Evolutionary conservation across 2,329 filamentous ascomycete species (phyloP), one percentile per base, ranked within the genome.

Genomic region (Sphaerulina populicola): DNA sequence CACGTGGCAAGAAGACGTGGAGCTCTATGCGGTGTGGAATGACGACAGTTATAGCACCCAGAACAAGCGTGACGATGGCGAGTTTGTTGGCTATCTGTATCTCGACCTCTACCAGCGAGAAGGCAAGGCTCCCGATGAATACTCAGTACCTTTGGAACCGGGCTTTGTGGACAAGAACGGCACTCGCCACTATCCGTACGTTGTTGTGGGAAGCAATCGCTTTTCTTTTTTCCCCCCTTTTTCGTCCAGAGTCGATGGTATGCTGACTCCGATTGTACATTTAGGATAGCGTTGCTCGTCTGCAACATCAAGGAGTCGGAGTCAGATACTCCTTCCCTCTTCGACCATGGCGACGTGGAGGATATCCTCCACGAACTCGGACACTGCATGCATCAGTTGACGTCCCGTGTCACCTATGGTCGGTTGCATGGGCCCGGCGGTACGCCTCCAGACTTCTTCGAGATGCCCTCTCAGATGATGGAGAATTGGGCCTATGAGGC

Each of bases 51-150:
- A 10, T 14, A 15, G 37, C 8, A n/a, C 18, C n/a, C 11, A 39
- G 6, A 30, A 33, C 18, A 40, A 35, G 27, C 41, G 38, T 6
- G 6, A 30, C 29, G 40, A 33, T 1, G 41, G 30, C 14, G 44
- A 46, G 23, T 57, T 57, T 33, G 15, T 55, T 4, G 55, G 55
- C 8, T 55, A 47, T 30, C 23, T 57, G 2, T 57, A 57, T 23
- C 47, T 57, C 7, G 55, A 57, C 38, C 15, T 41, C 29, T 39
- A 14, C 15, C 14, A 35, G 14, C 37, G 43, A 29, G 15, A 39
- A 2, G 48, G 36, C 37, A 52, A 48, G 44, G 10, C 18, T 11
- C 14, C 27, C 10, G 49, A 44, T 23, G 55, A 45, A 9, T 52
- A 37, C 33, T 39, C 42, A 46, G 0, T 27, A 6, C 39, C 46